These are phyloP conservation scores for Endocladia muricata DNA, from an alignment of 31 red algal genomes.

Conservation along the genomic window DNA sequence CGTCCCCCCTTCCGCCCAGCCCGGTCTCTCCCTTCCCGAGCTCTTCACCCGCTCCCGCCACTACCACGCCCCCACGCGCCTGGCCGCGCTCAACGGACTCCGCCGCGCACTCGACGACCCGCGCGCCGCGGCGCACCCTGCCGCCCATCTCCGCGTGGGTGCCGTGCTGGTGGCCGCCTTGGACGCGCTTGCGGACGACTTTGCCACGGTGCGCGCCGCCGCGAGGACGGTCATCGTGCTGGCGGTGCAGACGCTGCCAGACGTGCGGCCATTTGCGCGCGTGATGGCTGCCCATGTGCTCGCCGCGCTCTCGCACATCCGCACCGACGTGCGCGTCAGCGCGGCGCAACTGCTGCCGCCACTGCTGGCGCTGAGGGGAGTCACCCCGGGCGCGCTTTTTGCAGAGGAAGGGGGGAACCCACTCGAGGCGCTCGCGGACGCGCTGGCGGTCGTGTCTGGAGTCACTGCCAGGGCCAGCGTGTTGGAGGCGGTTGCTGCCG, in stretches of 20 bases:
- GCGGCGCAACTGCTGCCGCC: background rate
- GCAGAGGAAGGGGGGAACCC: background rate
- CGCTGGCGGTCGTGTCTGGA: background rate
- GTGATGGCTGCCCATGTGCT: background rate
- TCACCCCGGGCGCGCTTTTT: background rate
- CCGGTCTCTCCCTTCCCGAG: background rate
- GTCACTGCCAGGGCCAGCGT: background rate
- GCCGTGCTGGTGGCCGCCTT: background rate
- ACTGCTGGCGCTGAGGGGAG: background rate
- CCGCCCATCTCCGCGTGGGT: background rate
- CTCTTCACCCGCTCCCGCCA: background rate
- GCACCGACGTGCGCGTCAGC: background rate
- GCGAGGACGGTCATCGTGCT: background rate
- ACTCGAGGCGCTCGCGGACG: background rate
- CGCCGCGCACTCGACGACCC: background rate
- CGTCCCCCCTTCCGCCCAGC: background rate
- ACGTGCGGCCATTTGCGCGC: background rate
- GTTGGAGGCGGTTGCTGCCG: background rate
- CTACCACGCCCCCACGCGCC: conserved; percentile 3
- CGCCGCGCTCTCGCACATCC: background rate
- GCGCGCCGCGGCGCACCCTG: background rate
- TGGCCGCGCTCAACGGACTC: conserved; percentile 2
- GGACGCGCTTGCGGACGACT: background rate
- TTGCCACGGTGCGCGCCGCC: background rate
- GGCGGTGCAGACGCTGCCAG: background rate